Evolutionary conservation across 345 rosid genomes (phyloP).

Genomic region (Lenwebbia sp.): DNA sequence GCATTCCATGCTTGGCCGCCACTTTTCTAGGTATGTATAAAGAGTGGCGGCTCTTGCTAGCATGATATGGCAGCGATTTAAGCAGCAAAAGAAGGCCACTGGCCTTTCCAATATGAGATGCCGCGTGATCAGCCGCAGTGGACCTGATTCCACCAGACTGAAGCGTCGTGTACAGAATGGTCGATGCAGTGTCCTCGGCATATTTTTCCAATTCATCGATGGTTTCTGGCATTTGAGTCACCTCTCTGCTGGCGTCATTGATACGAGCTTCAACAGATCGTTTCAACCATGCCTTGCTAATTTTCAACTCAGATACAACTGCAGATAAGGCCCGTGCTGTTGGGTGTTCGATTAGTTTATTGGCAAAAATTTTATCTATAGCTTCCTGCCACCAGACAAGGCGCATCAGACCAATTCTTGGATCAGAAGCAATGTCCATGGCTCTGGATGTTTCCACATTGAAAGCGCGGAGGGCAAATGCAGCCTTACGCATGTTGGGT

Average conservation of each 20-base stretch:
- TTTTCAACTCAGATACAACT: slow-evolving; percentile 47
- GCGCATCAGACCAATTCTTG: slow-evolving; percentile 83
- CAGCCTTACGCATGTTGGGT: slow-evolving; percentile 62
- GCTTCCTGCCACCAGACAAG: slow-evolving; percentile 95
- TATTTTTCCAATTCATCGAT: slow-evolving; percentile 74
- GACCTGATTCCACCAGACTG: slow-evolving; percentile 83
- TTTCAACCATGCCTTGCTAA: slow-evolving; percentile 77
- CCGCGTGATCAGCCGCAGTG: slow-evolving; percentile 76
- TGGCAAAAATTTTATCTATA: slow-evolving; percentile 67
- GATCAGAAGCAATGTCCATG: slow-evolving; percentile 90
- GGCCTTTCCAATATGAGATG: slow-evolving; percentile 90
- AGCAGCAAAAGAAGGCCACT: slow-evolving; percentile 82
- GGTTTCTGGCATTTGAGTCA: slow-evolving; percentile 53
- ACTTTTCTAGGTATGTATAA: slow-evolving; percentile 56
- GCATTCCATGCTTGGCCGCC: slow-evolving; percentile 63
- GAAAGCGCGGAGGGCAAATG: slow-evolving; percentile 90
- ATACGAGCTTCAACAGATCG: slow-evolving; percentile 85
- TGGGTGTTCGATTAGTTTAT: slow-evolving; percentile 65
- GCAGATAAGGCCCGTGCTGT: slow-evolving; percentile 74
- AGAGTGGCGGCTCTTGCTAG: slow-evolving; percentile 55
- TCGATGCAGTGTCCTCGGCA: slow-evolving; percentile 72
- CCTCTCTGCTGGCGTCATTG: slow-evolving; percentile 56
- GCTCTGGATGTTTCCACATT: slow-evolving; percentile 92
- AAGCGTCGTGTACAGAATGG: slow-evolving; percentile 71
- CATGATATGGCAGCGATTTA: slow-evolving; percentile 75